phyloP scores from a whole-genome alignment of 2,329 filamentous ascomycete genomes.

The Alternaria sp. region DNA sequence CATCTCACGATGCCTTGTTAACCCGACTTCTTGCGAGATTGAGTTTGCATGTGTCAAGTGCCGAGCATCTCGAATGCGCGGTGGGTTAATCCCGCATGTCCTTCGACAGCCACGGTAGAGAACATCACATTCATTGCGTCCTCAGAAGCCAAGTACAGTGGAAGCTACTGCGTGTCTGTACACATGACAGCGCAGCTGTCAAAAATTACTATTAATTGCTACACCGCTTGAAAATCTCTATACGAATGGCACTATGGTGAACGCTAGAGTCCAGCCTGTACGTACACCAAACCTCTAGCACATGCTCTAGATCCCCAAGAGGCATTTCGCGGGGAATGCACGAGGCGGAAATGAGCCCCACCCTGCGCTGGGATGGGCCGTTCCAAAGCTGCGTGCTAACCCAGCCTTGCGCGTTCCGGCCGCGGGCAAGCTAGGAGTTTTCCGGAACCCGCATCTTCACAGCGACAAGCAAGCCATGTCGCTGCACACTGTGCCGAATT shows the following conservation, averaged over 20 bases:
- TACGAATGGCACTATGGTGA: neutral
- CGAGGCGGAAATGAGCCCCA: conserved; percentile 25
- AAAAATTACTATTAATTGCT: neutral
- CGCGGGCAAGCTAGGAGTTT: conserved; percentile 39
- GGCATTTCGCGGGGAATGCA: conserved; percentile 36
- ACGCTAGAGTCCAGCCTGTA: conserved; percentile 2
- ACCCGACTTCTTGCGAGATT: conserved; percentile 2
- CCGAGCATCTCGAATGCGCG: conserved; percentile 15
- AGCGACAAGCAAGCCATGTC: conserved; percentile 15
- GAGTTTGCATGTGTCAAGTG: conserved; percentile 17
- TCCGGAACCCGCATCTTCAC: conserved; percentile 25
- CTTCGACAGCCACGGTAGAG: neutral
- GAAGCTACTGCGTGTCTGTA: neutral
- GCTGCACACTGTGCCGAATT: conserved; percentile 20
- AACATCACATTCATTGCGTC: neutral
- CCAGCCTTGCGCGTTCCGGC: conserved; percentile 28
- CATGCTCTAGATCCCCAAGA: conserved; percentile 26
- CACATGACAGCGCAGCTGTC: conserved; percentile 7
- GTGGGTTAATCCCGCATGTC: conserved; percentile 13
- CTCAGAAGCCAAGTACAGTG: neutral
- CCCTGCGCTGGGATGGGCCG: conserved; percentile 14
- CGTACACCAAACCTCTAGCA: conserved; percentile 14
- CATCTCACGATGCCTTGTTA: conserved; percentile 12
- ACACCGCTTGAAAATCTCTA: neutral
- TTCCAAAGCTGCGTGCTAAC: conserved; percentile 4